Conservation (phyloP, 768 basidiomycete species). For the Galerina sulciceps region DNA sequence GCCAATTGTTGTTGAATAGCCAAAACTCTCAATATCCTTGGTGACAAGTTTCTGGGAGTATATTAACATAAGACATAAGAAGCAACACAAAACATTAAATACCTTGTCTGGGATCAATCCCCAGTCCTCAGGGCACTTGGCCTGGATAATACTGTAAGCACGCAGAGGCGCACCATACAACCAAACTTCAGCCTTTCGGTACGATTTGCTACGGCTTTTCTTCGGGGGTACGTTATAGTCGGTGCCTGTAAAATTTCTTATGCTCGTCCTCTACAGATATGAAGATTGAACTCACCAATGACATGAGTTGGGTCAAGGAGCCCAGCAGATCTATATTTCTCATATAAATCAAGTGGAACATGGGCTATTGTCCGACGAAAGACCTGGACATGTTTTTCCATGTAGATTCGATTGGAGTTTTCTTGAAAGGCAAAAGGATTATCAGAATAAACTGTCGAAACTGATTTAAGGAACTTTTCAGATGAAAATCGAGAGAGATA, state of each 20-base stretch:
- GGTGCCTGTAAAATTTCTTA: background rate
- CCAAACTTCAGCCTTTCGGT: background rate
- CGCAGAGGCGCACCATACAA: background rate
- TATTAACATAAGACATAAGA: too few species aligned
- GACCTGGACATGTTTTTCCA: conserved; percentile 1
- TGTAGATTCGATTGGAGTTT: conserved; percentile 3
- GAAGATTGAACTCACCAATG: background rate
- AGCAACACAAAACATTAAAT: too few species aligned
- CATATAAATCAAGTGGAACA: background rate
- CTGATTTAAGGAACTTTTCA: background rate
- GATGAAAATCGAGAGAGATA: conserved; percentile 7
- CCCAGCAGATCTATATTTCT: background rate
- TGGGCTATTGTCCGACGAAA: background rate
- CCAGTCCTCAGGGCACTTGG: background rate
- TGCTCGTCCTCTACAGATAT: background rate
- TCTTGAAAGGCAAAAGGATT: conserved; percentile 17
- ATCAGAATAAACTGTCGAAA: background rate
- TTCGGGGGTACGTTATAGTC: background rate
- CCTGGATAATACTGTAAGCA: background rate
- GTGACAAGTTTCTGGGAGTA: background rate
- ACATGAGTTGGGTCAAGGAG: background rate
- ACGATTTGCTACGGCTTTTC: background rate
- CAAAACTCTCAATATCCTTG: conserved; percentile 4
- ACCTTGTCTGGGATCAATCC: too few species aligned
- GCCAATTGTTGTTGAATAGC: conserved; percentile 10